These are phyloP conservation scores for Solanum microdontum DNA, from an alignment of 257 asterid genomes.

Conservation along the genomic window DNA sequence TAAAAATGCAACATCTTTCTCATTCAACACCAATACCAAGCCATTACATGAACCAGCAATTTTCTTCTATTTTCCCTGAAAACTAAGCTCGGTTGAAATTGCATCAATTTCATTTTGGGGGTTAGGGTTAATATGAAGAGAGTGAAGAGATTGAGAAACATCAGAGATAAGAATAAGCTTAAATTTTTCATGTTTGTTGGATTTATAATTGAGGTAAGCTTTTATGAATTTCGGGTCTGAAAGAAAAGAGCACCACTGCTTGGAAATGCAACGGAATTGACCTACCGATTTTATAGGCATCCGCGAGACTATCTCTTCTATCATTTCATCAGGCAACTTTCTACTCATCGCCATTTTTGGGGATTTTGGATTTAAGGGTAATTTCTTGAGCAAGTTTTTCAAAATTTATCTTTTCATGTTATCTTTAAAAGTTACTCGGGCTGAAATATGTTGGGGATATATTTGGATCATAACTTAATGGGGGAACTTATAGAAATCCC, in stretches of 20 bases:
- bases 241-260: slow-evolving; percentile 1
- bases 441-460: too few relatives aligned
- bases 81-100: neutral
- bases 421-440: too few relatives aligned
- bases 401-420: too few relatives aligned
- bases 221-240: slow-evolving; percentile 12
- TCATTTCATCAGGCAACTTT: neutral
- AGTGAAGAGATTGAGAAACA: neutral
- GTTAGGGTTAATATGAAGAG: neutral
- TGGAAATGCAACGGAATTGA: neutral
- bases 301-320: neutral
- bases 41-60: neutral
- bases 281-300: neutral
- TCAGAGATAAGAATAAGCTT: slow-evolving; percentile 7
- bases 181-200: neutral
- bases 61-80: neutral
- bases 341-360: too few relatives aligned
- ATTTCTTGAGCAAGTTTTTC: too few relatives aligned
- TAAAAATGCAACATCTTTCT: neutral
- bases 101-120: neutral
- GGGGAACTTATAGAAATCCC: too few relatives aligned
- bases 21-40: neutral
- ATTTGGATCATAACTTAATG: too few relatives aligned
- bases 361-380: too few relatives aligned
- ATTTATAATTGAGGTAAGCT: slow-evolving; percentile 5